Evolutionary conservation across 495 filamentous ascomycete genomes (phyloP), one percentile per base, ranked within the genome.

Genomic region (Trichoderma parareesei): DNA sequence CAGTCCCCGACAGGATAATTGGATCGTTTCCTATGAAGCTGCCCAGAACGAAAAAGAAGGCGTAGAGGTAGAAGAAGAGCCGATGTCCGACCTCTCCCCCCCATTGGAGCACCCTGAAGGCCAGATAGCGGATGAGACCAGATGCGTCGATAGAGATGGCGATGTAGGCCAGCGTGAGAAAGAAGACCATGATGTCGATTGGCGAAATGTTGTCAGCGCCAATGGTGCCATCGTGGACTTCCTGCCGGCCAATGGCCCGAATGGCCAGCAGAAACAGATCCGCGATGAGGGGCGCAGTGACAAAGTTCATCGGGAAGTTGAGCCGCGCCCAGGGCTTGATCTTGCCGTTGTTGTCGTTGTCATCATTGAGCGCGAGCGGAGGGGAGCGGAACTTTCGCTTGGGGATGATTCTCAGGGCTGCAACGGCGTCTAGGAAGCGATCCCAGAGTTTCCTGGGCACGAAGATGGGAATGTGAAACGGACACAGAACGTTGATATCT

Each of bases 91-190:
- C 78, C 35, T 78, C 76, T n/a, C 86, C 85, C 40, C 81, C 85
- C 70, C 78, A 82, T 68, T 85, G 80, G n/a, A 88, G 79, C 1
- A 89, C 87, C 65, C 82, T 87, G 76, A 87, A 88, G 0, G 87
- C 85, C 59, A 89, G 72, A 61, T 77, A 89, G 53, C 85, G 70
- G 67, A 89, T 88, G 8, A 88, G 74, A 20, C 87, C 87, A 4
- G 87, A 88, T 2, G 86, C 85, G 67, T 89, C 87, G 70, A 89
- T 86, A 4, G 87, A 89, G 65, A 89, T 89, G 62, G 87, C 87
- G 68, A 89, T 88, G 72, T 89, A 89, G 4, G 87, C 85, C n/a
- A 88, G 75, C 0, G 87, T 85, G 63, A 88, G 76, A 75, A 89
- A 89, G 73, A 89, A 88, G 43, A 74, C 71, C 81, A 89, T 86